phyloP scores from a whole-genome alignment of 106 monocot species.

The Dactylorhiza incarnata region DNA sequence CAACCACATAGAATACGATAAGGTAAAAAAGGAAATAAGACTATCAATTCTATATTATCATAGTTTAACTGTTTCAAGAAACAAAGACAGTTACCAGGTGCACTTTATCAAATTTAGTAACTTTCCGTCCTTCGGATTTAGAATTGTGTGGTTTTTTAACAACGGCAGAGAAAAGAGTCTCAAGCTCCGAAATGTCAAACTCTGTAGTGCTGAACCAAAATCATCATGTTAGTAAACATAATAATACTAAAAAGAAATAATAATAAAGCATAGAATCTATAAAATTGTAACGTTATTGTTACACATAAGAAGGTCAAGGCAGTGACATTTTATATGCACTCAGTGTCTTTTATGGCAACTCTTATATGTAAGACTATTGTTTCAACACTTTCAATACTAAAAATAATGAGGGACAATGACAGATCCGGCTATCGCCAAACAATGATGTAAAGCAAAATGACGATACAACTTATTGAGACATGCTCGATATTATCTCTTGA shows the following conservation, averaged over 20 bases:
- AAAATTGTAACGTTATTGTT: neutral
- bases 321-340: neutral
- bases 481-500: too few species aligned
- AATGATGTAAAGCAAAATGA: too few species aligned
- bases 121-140: constrained; percentile 57
- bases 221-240: neutral
- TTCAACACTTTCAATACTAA: neutral
- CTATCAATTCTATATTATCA: neutral
- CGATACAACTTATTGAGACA: too few species aligned
- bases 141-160: constrained; percentile 57
- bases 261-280: neutral
- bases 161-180: constrained; percentile 75
- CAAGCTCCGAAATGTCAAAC: constrained; percentile 93
- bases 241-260: neutral
- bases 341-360: neutral
- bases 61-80: neutral
- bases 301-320: neutral
- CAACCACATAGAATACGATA: neutral
- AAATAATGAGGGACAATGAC: neutral
- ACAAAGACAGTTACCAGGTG: constrained; percentile 60
- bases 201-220: constrained; percentile 59
- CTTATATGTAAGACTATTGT: neutral
- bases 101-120: constrained; percentile 82
- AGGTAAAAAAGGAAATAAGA: neutral
- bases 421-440: too few species aligned